Evolutionary conservation across 768 basidiomycete genomes (phyloP), one percentile per base, ranked within the genome.

Genomic region (Phallus indusiatus): DNA sequence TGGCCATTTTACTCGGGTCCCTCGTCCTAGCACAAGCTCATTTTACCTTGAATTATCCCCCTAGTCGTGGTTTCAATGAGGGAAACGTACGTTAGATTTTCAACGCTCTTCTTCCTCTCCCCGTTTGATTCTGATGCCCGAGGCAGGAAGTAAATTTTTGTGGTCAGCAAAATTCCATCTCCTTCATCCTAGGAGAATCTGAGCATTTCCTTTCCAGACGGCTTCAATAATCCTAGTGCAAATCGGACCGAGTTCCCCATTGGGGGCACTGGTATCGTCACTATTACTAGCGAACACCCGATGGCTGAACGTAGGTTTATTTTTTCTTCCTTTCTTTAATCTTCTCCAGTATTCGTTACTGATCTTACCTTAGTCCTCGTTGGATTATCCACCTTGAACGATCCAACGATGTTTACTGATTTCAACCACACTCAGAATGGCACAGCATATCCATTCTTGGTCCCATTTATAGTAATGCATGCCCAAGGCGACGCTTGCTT

Each of bases 31-130:
- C 74, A 33, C 74, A 72, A 52, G 90, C 88, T 8, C 91, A 94
- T 70, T 94, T 93, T 73, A 84, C 86, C 64, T 75, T 93, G 47
- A 79, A 85, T 65, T 92, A 81, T 69, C 92, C 91, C 17, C 63
- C 74, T 0, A 84, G 88, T 11, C 77, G 91, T 51, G 92, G 91
- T 1, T 93, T 94, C 68, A 76, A 76, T 56, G 78, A 84, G 57
- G 72, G 78, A 54, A 65, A 75, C 16, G 86, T 59, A n/a, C 5
- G 46, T 20, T 24, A 21, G 4, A 14, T 14, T 42, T 42, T 42
- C 16, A 37, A 37, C 36, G 28, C 28, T 2, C 28, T 28, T 21
- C 36, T 49, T 42, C 21, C 16, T 11, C 14, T 21, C 34, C 21
- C n/a, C 52, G 5, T 17, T 21, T 53, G 18, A 52, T 49, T 42